These are phyloP conservation scores for Aspergillus aculeatinus DNA, from an alignment of 2,329 filamentous ascomycete genomes.

Conservation along the genomic window DNA sequence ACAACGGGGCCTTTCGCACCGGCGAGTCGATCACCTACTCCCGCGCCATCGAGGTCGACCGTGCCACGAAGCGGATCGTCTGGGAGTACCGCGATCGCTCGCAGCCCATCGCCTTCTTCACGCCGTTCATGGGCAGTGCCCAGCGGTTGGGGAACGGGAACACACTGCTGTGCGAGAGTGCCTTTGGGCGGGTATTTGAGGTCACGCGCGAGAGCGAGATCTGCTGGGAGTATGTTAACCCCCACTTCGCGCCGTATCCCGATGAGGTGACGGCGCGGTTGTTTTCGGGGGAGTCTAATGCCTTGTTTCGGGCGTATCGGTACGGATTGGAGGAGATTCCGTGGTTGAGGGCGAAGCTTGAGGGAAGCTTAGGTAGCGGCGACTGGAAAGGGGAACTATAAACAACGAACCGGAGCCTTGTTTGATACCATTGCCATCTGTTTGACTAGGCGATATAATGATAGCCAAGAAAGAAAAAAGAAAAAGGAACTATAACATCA, in stretches of 20 bases:
- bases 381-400: no score
- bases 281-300: conserved; percentile 45
- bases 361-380: no score
- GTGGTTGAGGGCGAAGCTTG: conserved; percentile 31
- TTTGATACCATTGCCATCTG: no score
- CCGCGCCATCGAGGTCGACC: conserved; percentile 44
- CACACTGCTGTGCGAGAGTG: conserved; percentile 46
- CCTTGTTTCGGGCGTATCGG: conserved; percentile 47
- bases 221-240: conserved; percentile 48
- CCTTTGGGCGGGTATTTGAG: conserved; percentile 47
- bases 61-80: conserved; percentile 40
- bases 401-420: no score
- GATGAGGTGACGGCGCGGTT: conserved; percentile 38
- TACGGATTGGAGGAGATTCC: conserved; percentile 44
- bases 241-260: conserved; percentile 42
- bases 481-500: no score
- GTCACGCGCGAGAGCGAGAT: conserved; percentile 43
- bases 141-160: conserved; percentile 45
- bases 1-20: conserved; percentile 47
- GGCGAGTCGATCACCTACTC: conserved; percentile 44
- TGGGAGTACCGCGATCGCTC: conserved; percentile 47
- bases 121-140: conserved; percentile 50
- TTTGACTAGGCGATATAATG: no score
- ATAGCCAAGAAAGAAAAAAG: no score
- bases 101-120: conserved; percentile 44